Conservation (phyloP, 164 flowering plant genomes). For the Umbilicus rupestris region DNA sequence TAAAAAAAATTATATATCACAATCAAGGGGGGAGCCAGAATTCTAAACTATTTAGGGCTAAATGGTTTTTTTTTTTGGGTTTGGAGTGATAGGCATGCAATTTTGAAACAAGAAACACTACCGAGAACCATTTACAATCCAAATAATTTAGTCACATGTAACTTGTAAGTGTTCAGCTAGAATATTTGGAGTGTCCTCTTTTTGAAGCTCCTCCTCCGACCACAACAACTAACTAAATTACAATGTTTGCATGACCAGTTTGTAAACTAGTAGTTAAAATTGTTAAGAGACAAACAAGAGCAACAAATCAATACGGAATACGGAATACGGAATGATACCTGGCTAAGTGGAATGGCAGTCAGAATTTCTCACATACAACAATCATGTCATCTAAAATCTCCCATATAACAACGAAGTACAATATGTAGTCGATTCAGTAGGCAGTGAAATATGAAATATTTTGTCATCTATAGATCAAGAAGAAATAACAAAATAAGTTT, state of each 20-base stretch:
- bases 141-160: slow-evolving; percentile 25
- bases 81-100: too few species aligned
- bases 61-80: too few species aligned
- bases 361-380: slow-evolving; percentile 79
- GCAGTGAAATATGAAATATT: slow-evolving; percentile 94
- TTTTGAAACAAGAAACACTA: too few species aligned
- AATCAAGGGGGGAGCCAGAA: too few species aligned
- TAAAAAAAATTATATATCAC: too few species aligned
- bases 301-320: background rate
- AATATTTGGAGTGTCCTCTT: slow-evolving; percentile 72
- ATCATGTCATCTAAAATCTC: slow-evolving; percentile 90
- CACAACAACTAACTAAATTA: too few species aligned
- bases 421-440: slow-evolving; percentile 87
- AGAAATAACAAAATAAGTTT: slow-evolving; percentile 3
- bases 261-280: background rate
- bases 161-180: slow-evolving; percentile 48
- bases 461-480: slow-evolving; percentile 56
- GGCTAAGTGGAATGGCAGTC: slow-evolving; percentile 94
- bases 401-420: slow-evolving; percentile 98
- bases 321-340: slow-evolving; percentile 46
- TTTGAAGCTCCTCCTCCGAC: slow-evolving; percentile 84
- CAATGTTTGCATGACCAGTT: too few species aligned
- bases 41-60: too few species aligned
- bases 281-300: background rate
- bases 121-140: background rate